Evolutionary conservation across 202 grass and related monocot genomes (phyloP), one percentile per base, ranked within the genome.

Genomic region (Brachypodium distachyon): DNA sequence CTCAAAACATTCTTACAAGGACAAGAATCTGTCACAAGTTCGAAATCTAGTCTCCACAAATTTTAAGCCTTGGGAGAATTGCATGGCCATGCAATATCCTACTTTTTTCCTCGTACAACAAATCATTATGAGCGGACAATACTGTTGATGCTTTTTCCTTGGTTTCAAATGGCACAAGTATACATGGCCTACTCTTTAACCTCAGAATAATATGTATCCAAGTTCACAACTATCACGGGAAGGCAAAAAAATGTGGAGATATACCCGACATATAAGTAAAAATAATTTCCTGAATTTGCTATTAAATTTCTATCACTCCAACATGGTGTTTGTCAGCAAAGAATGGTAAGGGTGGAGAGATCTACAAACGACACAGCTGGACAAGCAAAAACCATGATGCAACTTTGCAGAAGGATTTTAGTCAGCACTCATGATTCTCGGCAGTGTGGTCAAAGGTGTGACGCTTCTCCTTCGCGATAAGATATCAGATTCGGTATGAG

Each of bases 361-460:
- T 88, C 76, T 88, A 88, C 71, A 72, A 72, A 76, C 22, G n/a
- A n/a, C n/a, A n/a, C n/a, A n/a, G n/a, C n/a, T n/a, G n/a, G 37
- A 69, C 47, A 78, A 41, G 50, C 49, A 78, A 79, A 78, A 79
- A 84, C 62, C n/a, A 81, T 19, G 64, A 70, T 62, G 76, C 63
- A 84, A 76, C n/a, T 71, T 63, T 21, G 47, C 70, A 57, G 38
- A 26, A 2, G 1, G 43, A 18, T 38, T 59, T 72, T 61, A 41
- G 67, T 83, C 61, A 79, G 52, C 73, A 46, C 68, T 68, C 80
- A 25, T 48, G 47, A 58, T 22, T 34, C 39, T 64, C 54, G 57
- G 37, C 25, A 44, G 21, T 67, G 53, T 40, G 43, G 36, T 49
- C 79, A 82, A 87, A 51, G 44, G 43, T 73, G 46, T 80, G 79